Base-by-base conservation (phyloP, 768 basidiomycete species). In the Gymnopilus junonius region DNA sequence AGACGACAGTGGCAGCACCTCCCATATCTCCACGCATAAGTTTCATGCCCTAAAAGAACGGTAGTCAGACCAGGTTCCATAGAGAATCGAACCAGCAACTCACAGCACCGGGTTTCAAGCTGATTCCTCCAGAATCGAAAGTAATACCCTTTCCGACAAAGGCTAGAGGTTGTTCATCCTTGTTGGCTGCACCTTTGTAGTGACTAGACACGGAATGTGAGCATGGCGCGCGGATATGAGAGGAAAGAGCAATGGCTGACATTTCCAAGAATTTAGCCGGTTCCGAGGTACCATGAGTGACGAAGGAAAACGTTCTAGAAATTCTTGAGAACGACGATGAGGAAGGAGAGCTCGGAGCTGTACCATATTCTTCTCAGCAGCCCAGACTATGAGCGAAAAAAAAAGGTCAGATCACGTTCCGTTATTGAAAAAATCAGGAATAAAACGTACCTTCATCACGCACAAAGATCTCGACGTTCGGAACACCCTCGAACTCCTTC, bases 121-220 rank as follows among this genome's bases (percentile, higher is more conserved):
- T 91, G 74, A 94, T 94, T 67, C 93, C 93, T 81, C 93, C 93
- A 2, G 88, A 87, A 74, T 96, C 93, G 66, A 95, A 96, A 15
- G 93, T 94, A 71, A 95, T 89, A 63, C 94, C 94, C 73, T 95
- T 95, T 34, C 94, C 94, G 35, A 95, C 92, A 63, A 93, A 82
- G 2, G 87, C 89, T 14, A 93, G 79, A 3, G 92, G 93, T 57
- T 80, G 80, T 0, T 79, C 87, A 54, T 82, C 76, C 64, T 82
- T 78, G 59, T 81, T 75, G 2, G 83, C 71, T 1, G 85, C 89
- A n/a, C 93, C 93, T 32, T 89, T 88, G 83, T 96, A 96, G 75
- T 91, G 89, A 59, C 92, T 94, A 55, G n/a, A 25, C 11, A 20
- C 8, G 14, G 12, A n/a, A n/a, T n/a, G n/a, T n/a, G n/a, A 43